These are phyloP conservation scores for Amanita subjunquillea DNA, from an alignment of 768 basidiomycete genomes.

Conservation along the genomic window DNA sequence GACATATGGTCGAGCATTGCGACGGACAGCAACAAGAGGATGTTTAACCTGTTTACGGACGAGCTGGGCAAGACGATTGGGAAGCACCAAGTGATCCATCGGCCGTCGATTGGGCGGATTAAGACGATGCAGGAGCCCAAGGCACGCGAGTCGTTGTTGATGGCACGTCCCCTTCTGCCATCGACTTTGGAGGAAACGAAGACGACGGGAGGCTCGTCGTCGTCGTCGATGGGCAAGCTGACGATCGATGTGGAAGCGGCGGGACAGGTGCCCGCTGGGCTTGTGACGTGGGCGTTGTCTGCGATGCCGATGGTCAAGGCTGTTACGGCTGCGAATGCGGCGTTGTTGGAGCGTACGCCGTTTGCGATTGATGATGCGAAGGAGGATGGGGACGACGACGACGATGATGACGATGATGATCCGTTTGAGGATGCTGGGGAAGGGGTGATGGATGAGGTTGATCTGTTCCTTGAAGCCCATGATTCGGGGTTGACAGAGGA, in stretches of 20 bases:
- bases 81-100: slow-evolving; percentile 77
- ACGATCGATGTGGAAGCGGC: slow-evolving; percentile 33
- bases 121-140: slow-evolving; percentile 82
- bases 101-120: slow-evolving; percentile 80
- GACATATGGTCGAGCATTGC: slow-evolving; percentile 87
- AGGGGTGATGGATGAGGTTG: slow-evolving; percentile 84
- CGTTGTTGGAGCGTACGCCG: slow-evolving; percentile 83
- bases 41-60: slow-evolving; percentile 89
- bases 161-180: slow-evolving; percentile 24
- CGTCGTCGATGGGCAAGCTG: no score
- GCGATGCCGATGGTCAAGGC: slow-evolving; percentile 63
- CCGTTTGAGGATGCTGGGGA: slow-evolving; percentile 33
- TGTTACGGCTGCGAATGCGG: no score
- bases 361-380: slow-evolving; percentile 97
- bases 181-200: no score
- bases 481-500: slow-evolving; percentile 77
- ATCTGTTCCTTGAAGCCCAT: slow-evolving; percentile 91
- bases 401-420: slow-evolving; percentile 31
- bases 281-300: slow-evolving; percentile 33
- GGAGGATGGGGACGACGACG: slow-evolving; percentile 72
- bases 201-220: no score
- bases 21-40: slow-evolving; percentile 86
- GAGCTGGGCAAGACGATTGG: slow-evolving; percentile 93
- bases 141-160: slow-evolving; percentile 77
- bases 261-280: slow-evolving; percentile 19